These are phyloP conservation scores for Hymenoscyphus linearis DNA, from an alignment of 2,329 filamentous ascomycete genomes.

Conservation along the genomic window DNA sequence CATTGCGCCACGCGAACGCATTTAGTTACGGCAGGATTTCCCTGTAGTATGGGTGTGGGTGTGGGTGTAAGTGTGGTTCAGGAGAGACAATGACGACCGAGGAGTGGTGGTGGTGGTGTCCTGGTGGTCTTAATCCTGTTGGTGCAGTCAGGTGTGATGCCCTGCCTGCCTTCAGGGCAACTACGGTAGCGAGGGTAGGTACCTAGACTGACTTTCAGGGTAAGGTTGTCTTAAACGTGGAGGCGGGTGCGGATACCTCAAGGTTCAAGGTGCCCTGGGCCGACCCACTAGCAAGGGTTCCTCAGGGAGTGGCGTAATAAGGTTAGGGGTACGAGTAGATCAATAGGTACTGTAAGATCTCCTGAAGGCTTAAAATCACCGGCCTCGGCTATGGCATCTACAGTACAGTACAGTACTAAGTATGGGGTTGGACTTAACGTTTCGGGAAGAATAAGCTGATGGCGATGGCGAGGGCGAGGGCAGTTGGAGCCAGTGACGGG, in stretches of 20 bases:
- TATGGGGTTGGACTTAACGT: neutral
- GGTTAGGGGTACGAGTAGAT: neutral
- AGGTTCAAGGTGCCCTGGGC: neutral
- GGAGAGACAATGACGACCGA: neutral
- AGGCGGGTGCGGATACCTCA: neutral
- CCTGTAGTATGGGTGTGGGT: neutral
- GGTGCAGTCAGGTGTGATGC: conserved; percentile 6
- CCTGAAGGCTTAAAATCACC: neutral
- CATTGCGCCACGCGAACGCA: conserved; percentile 17
- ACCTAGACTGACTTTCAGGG: no score
- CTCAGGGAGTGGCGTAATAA: neutral
- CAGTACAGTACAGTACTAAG: no score
- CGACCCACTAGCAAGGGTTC: neutral
- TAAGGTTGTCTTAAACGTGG: neutral
- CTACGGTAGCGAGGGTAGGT: no score
- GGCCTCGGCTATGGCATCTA: neutral
- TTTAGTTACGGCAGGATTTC: conserved; percentile 3
- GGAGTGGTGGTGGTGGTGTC: neutral
- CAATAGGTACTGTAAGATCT: no score
- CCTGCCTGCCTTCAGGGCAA: neutral
- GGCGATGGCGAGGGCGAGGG: neutral
- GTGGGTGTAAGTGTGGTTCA: neutral
- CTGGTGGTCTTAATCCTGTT: neutral
- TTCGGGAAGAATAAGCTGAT: no score
- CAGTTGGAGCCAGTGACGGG: neutral